Conservation (phyloP, 108 stramenopile genomes). For the Seminavis robusta region DNA sequence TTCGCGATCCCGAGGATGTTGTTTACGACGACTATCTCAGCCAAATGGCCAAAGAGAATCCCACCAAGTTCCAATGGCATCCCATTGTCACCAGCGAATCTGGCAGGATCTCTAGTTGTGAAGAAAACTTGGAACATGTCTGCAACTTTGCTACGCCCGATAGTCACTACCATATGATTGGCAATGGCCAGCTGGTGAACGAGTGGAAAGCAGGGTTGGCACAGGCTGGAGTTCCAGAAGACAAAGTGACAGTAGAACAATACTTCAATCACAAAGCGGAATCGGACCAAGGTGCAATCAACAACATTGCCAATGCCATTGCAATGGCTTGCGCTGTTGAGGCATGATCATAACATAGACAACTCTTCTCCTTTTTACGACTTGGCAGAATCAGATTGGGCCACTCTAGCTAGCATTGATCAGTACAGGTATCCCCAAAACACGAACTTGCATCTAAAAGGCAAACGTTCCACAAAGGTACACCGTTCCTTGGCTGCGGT, state of each 20-base stretch:
- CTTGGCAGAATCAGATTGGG: no score
- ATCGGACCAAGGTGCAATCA: conserved; percentile 11
- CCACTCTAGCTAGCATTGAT: no score
- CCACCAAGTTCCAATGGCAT: conserved; percentile 23
- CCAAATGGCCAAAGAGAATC: background rate
- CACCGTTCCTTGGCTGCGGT: no score
- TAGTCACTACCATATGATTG: conserved; percentile 56
- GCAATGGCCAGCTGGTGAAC: conserved; percentile 47
- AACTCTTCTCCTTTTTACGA: no score
- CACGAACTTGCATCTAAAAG: no score
- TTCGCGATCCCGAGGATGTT: conserved; percentile 29
- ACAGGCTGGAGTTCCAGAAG: conserved; percentile 34
- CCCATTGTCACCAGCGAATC: conserved; percentile 22
- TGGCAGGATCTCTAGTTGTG: conserved; percentile 24
- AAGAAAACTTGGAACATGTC: conserved; percentile 1
- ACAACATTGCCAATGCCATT: conserved; percentile 20
- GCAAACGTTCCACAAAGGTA: no score
- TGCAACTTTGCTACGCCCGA: conserved; percentile 8
- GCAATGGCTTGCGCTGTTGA: no score
- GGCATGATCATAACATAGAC: no score
- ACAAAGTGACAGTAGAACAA: conserved; percentile 36
- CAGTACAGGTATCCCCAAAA: no score
- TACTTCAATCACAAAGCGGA: conserved; percentile 45
- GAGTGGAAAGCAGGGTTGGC: conserved; percentile 39
- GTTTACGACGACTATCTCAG: conserved; percentile 23